Conservation (phyloP, 2,329 filamentous ascomycete genomes). For the Fusarium temperatum region DNA sequence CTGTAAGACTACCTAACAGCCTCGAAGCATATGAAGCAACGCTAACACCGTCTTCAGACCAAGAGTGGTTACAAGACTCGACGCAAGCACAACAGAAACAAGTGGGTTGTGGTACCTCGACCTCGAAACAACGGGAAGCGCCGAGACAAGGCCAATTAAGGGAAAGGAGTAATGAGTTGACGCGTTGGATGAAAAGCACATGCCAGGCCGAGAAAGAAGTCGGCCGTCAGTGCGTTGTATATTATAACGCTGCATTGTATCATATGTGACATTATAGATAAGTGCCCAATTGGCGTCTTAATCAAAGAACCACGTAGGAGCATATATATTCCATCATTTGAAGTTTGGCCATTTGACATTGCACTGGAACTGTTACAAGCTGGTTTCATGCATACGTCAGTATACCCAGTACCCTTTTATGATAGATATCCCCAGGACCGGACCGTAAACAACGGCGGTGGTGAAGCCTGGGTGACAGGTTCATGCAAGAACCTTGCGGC, state of each 20-base stretch:
- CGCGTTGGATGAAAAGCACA: constrained; percentile 19
- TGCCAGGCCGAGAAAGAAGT: constrained; percentile 11
- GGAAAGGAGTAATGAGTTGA: constrained; percentile 29
- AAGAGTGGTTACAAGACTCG: constrained; percentile 94
- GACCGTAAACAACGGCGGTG: background rate
- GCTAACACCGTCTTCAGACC: constrained; percentile 56
- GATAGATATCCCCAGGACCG: background rate
- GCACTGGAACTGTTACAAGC: background rate
- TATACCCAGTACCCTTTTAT: background rate
- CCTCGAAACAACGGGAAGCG: constrained; percentile 92
- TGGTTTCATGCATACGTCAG: background rate
- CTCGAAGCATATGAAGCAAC: background rate
- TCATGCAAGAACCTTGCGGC: background rate
- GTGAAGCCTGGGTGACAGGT: background rate
- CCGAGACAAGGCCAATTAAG: constrained; percentile 66
- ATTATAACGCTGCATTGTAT: constrained; percentile 46
- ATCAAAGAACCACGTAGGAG: constrained; percentile 18
- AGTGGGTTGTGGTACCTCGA: constrained; percentile 85
- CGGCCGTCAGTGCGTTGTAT: constrained; percentile 41
- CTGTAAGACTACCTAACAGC: constrained; percentile 68
- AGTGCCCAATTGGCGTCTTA: constrained; percentile 28
- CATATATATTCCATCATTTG: background rate
- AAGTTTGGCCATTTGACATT: background rate
- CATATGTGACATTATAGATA: constrained; percentile 47
- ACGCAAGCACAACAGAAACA: constrained; percentile 88